These are phyloP conservation scores for Neurospora sp. DNA, from an alignment of 495 filamentous ascomycete genomes.

Conservation along the genomic window DNA sequence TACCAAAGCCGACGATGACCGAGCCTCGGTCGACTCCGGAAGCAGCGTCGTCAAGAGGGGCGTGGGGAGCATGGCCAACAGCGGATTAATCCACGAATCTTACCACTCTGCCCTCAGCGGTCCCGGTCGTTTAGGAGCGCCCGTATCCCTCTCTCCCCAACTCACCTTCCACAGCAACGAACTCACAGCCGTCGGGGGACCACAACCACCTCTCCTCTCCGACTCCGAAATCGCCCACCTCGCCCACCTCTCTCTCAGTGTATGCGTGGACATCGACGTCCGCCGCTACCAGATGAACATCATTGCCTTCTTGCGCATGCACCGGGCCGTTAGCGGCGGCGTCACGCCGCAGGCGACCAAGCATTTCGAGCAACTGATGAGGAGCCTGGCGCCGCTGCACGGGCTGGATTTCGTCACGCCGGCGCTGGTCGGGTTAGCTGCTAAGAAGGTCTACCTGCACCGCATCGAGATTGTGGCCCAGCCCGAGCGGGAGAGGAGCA, in stretches of 20 bases:
- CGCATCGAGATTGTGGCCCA: constrained; percentile 54
- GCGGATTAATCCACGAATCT: neutral
- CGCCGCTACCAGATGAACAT: constrained; percentile 77
- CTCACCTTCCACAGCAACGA: neutral
- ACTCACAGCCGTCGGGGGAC: neutral
- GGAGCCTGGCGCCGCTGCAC: constrained; percentile 74
- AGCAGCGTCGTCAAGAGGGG: constrained; percentile 23
- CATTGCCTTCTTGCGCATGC: constrained; percentile 71
- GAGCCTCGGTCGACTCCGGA: constrained; percentile 18
- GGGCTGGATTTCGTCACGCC: constrained; percentile 74
- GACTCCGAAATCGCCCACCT: constrained; percentile 31
- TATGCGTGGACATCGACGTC: constrained; percentile 47
- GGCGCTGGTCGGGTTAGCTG: constrained; percentile 70
- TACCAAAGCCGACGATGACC: constrained; percentile 16
- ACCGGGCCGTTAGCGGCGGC: constrained; percentile 71
- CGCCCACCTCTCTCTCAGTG: constrained; percentile 18
- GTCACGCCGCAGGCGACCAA: constrained; percentile 66
- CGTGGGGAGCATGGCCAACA: neutral
- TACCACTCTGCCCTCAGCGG: neutral
- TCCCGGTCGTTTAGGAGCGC: neutral
- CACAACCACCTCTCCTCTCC: constrained; percentile 9
- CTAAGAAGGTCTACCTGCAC: constrained; percentile 83
- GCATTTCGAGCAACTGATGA: constrained; percentile 58
- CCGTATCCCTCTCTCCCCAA: neutral
- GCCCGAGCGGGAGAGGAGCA: constrained; percentile 68